Base-by-base conservation (phyloP, 805 yeast genomes). In the Wickerhamomyces alni region DNA sequence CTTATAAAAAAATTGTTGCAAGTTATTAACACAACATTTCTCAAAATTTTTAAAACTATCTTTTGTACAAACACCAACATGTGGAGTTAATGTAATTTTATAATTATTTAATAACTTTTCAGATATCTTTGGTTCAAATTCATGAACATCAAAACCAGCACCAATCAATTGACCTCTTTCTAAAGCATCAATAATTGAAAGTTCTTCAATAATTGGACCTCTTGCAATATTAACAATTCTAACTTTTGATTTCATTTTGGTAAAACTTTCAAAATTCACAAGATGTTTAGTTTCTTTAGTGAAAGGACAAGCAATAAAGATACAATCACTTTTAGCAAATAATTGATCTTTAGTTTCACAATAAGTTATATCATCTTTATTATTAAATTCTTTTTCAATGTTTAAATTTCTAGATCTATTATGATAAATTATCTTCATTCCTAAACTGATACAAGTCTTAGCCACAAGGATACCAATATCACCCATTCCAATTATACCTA, bases 401-500 rank as follows among this genome's bases (percentile, higher is more conserved):
- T n/a, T n/a, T n/a, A n/a, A n/a, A n/a, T 63, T 60, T 16, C 54
- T 47, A 9, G 53, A 44, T 41, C 73, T 53, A 46, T 69, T 71
- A 42, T 66, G 67, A 40, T 71, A 70, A 3, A 61, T 54, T 9
- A 69, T 62, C 5, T 65, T 63, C 66, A 69, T 67, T 1, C 75
- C 75, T 36, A 72, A 44, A 8, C 69, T 62, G 13, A 61, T 52
- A 45, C 72, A 66, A 24, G 69, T 61, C 33, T 56, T 57, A 3
- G 74, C 74, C 4, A 68, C 67, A 13, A 64, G 52, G 32, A 58
- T 45, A 4, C 76, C 76, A 45, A 72, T 72, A 41, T 69, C 69
- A 15, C 77, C 77, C 5, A 72, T 47, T 0, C 77, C 77, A 25
- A 72, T 49, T 16, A 72, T 62, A 5, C 77, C 77, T 34, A 72